These are phyloP conservation scores for Pythium biforme DNA, from an alignment of 352 stramenopile genomes.

Conservation along the genomic window DNA sequence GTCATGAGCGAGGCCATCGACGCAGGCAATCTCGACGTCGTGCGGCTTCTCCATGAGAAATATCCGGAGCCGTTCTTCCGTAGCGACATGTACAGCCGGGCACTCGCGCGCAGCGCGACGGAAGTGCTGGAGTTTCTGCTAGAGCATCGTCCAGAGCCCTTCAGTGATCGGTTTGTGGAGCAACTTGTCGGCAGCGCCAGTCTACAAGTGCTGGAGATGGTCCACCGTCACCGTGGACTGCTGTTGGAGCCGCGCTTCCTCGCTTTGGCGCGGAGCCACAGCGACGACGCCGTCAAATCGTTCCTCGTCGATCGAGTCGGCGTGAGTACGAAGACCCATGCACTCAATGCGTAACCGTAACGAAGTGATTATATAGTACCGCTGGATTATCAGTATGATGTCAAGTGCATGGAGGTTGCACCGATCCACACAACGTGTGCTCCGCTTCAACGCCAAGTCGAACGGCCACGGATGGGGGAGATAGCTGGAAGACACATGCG, in stretches of 20 bases:
- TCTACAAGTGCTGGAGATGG: slow-evolving; percentile 16
- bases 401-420: too few species aligned
- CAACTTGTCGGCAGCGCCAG: not conserved
- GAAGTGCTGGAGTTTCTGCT: slow-evolving; percentile 22
- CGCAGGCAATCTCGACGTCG: slow-evolving; percentile 6
- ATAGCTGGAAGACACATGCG: not conserved
- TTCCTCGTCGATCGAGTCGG: not conserved
- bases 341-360: not conserved
- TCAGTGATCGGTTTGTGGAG: slow-evolving; percentile 10
- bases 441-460: too few species aligned
- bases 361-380: not conserved
- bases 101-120: not conserved
- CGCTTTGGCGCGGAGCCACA: not conserved
- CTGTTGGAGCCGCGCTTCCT: slow-evolving; percentile 3
- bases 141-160: slow-evolving; percentile 16
- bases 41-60: slow-evolving; percentile 13
- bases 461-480: too few species aligned
- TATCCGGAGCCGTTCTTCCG: slow-evolving; percentile 5
- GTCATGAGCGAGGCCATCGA: slow-evolving; percentile 13
- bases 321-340: not conserved
- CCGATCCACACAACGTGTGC: too few species aligned
- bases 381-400: too few species aligned
- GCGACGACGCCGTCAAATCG: not conserved
- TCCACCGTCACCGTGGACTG: slow-evolving; percentile 2
- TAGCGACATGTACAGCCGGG: slow-evolving; percentile 13